Percentiles rank a stretch among this genome's conserved stretches.
Evolutionary conservation across 2,329 filamentous ascomycete species (phyloP).

Genomic region (Cordyceps javanica): DNA sequence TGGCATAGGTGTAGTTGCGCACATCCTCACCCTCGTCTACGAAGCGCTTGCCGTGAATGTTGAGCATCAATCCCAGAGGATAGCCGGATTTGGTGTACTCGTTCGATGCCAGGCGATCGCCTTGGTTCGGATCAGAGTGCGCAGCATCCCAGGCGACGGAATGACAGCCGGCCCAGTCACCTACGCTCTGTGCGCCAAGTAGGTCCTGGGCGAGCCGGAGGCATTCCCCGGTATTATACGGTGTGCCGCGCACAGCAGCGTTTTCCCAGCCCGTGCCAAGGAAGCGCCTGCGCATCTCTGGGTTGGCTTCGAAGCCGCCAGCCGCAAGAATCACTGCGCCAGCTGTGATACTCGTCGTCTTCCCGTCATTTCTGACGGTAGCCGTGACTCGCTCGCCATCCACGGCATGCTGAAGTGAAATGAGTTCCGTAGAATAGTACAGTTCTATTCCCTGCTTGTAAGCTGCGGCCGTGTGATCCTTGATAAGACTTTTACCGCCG

Average conservation of each 20-base stretch:
- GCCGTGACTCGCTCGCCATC: constrained; percentile 23
- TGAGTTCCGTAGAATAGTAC: constrained; percentile 40
- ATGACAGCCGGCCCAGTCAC: constrained; percentile 61
- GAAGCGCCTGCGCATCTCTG: constrained; percentile 46
- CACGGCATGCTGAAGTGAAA: constrained; percentile 29
- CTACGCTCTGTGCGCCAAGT: constrained; percentile 43
- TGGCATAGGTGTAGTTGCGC: constrained; percentile 62
- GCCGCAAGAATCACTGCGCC: constrained; percentile 47
- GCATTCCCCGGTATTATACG: constrained; percentile 56
- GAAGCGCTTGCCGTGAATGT: constrained; percentile 51
- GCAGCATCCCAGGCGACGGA: constrained; percentile 60
- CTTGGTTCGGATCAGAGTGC: constrained; percentile 41
- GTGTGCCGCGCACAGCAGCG: constrained; percentile 56
- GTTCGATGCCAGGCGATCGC: constrained; percentile 55
- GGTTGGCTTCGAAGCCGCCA: constrained; percentile 59
- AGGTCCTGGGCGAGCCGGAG: constrained; percentile 47
- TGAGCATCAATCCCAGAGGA: constrained; percentile 60
- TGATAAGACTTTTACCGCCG: constrained; percentile 53
- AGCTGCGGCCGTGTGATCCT: constrained; percentile 41
- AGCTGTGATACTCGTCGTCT: constrained; percentile 24
- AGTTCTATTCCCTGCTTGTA: constrained; percentile 35
- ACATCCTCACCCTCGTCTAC: constrained; percentile 62
- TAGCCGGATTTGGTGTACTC: constrained; percentile 66
- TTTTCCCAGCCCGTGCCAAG: constrained; percentile 57
- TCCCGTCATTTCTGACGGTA: constrained; percentile 26